Evolutionary conservation across 371 early-diverging fungal species (phyloP).

Genomic region (Smittium culicis): DNA sequence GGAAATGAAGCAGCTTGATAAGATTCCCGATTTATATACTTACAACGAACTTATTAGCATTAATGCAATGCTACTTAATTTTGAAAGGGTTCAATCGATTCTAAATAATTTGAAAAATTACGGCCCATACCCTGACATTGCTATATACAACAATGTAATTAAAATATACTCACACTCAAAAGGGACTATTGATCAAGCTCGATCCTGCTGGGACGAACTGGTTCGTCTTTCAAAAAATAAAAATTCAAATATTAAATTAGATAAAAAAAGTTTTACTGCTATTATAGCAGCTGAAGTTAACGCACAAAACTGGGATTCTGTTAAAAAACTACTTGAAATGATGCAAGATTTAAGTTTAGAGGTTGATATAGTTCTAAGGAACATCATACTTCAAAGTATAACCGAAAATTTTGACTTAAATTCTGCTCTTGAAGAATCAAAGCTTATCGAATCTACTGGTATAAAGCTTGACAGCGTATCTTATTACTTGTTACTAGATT

Average conservation of each 20-base stretch:
- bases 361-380: constrained; percentile 26
- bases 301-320: constrained; percentile 17
- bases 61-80: constrained; percentile 20
- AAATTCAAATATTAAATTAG: constrained; percentile 12
- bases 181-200: constrained; percentile 22
- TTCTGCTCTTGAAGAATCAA: constrained; percentile 19
- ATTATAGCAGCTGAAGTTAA: constrained; percentile 24
- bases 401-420: constrained; percentile 17
- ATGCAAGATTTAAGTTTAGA: constrained; percentile 18
- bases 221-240: constrained; percentile 12
- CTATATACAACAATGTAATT: constrained; percentile 26
- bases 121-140: constrained; percentile 20
- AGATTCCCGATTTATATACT: constrained; percentile 19
- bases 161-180: constrained; percentile 21
- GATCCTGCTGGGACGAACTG: constrained; percentile 24
- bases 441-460: constrained; percentile 21
- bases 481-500: constrained; percentile 16
- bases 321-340: constrained; percentile 18
- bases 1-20: constrained; percentile 1
- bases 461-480: constrained; percentile 18
- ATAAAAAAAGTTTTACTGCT: constrained; percentile 20
- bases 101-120: constrained; percentile 17
- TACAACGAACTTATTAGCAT: constrained; percentile 28
- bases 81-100: constrained; percentile 18
- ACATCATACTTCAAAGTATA: constrained; percentile 22